phyloP scores from a whole-genome alignment of 495 filamentous ascomycete species.

The Neurospora sp. region DNA sequence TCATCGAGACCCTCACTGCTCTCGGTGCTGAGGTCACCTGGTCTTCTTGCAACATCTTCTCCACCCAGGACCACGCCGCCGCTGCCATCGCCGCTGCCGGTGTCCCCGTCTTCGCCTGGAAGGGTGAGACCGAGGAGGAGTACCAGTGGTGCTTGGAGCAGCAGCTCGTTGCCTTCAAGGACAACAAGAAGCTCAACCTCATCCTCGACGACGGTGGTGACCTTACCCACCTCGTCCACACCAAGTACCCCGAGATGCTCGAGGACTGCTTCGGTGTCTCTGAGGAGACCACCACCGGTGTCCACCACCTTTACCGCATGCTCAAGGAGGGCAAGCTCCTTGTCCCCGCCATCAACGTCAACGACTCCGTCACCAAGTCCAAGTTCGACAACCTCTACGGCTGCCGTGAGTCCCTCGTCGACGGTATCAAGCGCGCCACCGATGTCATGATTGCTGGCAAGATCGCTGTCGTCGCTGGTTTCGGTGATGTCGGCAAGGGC shows the following conservation, averaged over 20 bases:
- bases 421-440: slow-evolving; percentile 99
- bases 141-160: slow-evolving; percentile 99
- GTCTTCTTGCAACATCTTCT: slow-evolving; percentile 99
- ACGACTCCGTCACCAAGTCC: slow-evolving; percentile 98
- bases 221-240: slow-evolving; percentile 89
- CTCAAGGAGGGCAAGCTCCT: slow-evolving; percentile 85
- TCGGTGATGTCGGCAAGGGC: slow-evolving; percentile 98
- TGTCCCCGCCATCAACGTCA: slow-evolving; percentile 97
- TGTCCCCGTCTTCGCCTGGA: slow-evolving; percentile 98
- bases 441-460: slow-evolving; percentile 99
- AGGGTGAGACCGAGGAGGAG: slow-evolving; percentile 99
- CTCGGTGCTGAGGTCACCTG: slow-evolving; percentile 98
- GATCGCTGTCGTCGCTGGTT: slow-evolving; percentile 93
- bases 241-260: slow-evolving; percentile 95
- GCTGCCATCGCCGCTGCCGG: slow-evolving; percentile 91
- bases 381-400: slow-evolving; percentile 99
- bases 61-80: slow-evolving; percentile 95
- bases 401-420: slow-evolving; percentile 95
- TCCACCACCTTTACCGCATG: slow-evolving; percentile 98
- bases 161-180: slow-evolving; percentile 93
- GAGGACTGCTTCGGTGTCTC: slow-evolving; percentile 96
- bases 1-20: slow-evolving; percentile 90
- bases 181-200: slow-evolving; percentile 90
- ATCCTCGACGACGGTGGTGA: slow-evolving; percentile 99
- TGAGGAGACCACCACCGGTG: slow-evolving; percentile 98